Base-by-base conservation (phyloP, 2,329 filamentous ascomycete species). In the Penicillium sp. region DNA sequence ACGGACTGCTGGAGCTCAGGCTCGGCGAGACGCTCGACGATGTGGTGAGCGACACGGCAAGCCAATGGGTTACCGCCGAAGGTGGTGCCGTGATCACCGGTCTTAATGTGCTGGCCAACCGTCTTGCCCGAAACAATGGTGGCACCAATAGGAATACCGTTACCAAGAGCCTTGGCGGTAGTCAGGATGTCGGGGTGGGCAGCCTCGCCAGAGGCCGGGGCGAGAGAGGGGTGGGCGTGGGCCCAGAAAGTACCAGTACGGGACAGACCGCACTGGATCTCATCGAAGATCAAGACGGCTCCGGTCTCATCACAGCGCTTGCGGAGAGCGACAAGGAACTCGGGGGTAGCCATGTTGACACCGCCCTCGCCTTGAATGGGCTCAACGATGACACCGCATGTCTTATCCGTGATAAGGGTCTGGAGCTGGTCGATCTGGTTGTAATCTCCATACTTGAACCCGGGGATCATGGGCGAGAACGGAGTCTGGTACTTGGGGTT, bases 401-500 rank as follows among this genome's bases (percentile, higher is more conserved):
- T 97, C 64, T 87, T 85, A 20, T 91, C 86, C 0, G 88, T 96
- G 31, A 99, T 86, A 18, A 96, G 79, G 1, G 82, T 82, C 18
- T 87, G 78, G 51, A 99, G 83, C 16, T 80, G 86, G 2, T 79
- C 82, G 13, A 93, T 78, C 69, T 97, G 88, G 71, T 99, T 97
- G 79, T 87, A 95, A 8, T 79, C 87, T 50, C 91, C 93, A 69
- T 94, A 91, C 70, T 80, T 86, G 79, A 96, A 97, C 2, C 94
- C 94, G 0, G 94, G 93, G 1, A 99, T 79, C 92, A 99, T 97
- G 37, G 94, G 94, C 14, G 90, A 82, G 71, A 99, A 99, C 0
- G 94, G 94, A 65, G 88, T 85, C 77, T 99, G 94, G 77, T 99
- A 99, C 75, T 99, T 99, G 18, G 92, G 90, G 77, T 97, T 99